A percentile compares a stretch with the other conserved stretches of the same genome.
Conservation (phyloP, 345 rosid genomes). For the Hibiscus trionum region DNA sequence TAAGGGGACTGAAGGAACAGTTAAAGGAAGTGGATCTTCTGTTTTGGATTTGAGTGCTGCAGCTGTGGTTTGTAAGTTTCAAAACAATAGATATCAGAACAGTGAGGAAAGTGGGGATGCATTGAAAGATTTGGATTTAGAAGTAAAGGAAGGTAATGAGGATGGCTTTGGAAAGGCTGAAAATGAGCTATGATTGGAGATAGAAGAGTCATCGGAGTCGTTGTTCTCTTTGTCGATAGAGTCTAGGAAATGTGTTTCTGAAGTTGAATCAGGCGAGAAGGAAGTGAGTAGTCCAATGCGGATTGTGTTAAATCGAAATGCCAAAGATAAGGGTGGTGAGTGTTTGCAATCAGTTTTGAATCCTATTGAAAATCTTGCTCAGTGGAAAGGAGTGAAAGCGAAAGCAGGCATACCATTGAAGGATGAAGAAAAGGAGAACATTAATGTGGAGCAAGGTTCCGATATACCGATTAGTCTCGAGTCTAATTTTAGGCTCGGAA, state of each 20-base stretch:
- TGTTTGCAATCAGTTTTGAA: constrained; percentile 36
- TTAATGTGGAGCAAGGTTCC: constrained; percentile 15
- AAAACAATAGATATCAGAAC: constrained; percentile 23
- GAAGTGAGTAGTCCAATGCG: constrained; percentile 38
- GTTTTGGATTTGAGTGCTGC: constrained; percentile 10
- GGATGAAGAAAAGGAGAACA: constrained; percentile 39
- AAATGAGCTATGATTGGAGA: constrained; percentile 8
- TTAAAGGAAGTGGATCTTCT: constrained; percentile 12
- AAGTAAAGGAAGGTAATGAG: constrained; percentile 3
- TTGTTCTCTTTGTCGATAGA: constrained; percentile 55
- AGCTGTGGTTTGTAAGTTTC: constrained; percentile 8
- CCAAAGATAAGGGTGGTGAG: background rate
- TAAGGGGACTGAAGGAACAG: constrained; percentile 16
- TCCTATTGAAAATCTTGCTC: constrained; percentile 41
- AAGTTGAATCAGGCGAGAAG: constrained; percentile 22
- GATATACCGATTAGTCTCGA: constrained; percentile 9
- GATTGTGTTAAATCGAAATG: constrained; percentile 13
- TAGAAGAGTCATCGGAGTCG: constrained; percentile 56
- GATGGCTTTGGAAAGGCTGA: constrained; percentile 3
- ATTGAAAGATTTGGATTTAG: constrained; percentile 14
- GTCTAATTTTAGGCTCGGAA: constrained; percentile 15
- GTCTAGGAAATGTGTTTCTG: constrained; percentile 34
- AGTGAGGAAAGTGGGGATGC: constrained; percentile 22
- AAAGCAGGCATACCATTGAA: constrained; percentile 23
- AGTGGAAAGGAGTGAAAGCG: constrained; percentile 33